phyloP scores from a whole-genome alignment of 257 asterid genomes.

The Marsdenia floribunda region DNA sequence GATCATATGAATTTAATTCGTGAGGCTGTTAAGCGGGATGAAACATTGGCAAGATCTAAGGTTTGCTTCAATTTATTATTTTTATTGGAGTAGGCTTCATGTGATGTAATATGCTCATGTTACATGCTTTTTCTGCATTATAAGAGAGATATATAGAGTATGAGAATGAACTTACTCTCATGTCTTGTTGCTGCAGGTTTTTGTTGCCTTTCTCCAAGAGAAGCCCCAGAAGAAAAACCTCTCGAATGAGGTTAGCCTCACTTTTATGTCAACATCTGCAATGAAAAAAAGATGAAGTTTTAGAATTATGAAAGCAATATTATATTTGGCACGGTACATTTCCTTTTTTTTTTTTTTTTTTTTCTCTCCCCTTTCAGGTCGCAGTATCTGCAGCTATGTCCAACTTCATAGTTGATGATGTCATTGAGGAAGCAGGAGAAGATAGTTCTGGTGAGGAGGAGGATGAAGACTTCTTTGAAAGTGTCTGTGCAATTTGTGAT shows the following conservation, averaged over 20 bases:
- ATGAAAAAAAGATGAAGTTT: neutral
- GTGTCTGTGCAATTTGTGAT: conserved; percentile 72
- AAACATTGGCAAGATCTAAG: conserved; percentile 52
- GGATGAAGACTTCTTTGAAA: conserved; percentile 50
- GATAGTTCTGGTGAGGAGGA: conserved; percentile 39
- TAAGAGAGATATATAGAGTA: neutral
- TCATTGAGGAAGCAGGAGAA: conserved; percentile 36
- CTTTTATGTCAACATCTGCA: neutral
- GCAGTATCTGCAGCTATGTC: conserved; percentile 23
- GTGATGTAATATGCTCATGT: neutral
- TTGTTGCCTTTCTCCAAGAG: conserved; percentile 50
- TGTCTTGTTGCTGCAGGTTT: conserved; percentile 37
- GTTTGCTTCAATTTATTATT: conserved; percentile 32
- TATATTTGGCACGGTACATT: neutral
- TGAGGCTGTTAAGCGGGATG: conserved; percentile 59
- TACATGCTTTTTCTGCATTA: neutral
- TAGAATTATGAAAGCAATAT: conserved; percentile 9
- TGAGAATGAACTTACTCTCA: neutral
- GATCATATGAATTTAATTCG: conserved; percentile 48
- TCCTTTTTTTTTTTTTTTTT: conserved; percentile 12
- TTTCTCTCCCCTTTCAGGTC: conserved; percentile 36
- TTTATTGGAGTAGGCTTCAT: neutral
- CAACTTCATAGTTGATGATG: conserved; percentile 53
- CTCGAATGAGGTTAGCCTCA: conserved; percentile 40
- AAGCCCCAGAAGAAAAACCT: conserved; percentile 51